Base-by-base conservation (phyloP, 164 flowering plant species). In the Brasenia schreberi region DNA sequence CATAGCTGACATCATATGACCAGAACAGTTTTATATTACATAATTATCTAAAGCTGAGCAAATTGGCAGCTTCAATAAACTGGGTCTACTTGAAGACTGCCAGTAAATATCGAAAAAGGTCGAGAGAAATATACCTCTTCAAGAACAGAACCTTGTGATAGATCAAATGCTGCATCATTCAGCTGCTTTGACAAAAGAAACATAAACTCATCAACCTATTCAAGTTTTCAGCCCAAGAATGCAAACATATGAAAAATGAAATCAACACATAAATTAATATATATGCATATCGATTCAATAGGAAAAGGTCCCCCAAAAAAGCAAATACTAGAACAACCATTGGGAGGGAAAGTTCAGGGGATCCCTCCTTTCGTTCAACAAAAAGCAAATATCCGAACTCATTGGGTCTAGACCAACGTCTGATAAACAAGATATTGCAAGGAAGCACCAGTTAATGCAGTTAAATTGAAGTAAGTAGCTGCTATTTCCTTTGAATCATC, bases 161-260 rank as follows among this genome's bases (percentile, higher is more conserved):
- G 96, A 79, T 93, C 97, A 66, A 93, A 93, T 67, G 97, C 98
- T 0, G 98, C 98, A 78, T 93, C 98, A 68, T 93, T 93, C 69
- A 93, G 82, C 97, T 93, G 59, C 80, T 45, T n/a, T 49, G 66
- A 4, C 4, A 45, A 45, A 45, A 45, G 14, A 45, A 45, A 12
- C 53, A 45, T 23, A 23, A 0, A 23, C 2, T 2, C 53, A 45
- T 45, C 4, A 45, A 45, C 27, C 27, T 23, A 23, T 23, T 23
- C 27, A 23, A 23, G 27, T 45, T 45, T 45, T 12, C 7, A 7
- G 53, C 11, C 53, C 53, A 7, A 45, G 14, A 45, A 45, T 45
- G 53, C 53, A 45, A 23, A 23, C 53, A 45, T 1, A 45, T 5
- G 53, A 45, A 45, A 45, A 7, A 45, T 7, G 1, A 7, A 12